Percentiles rank a stretch among this genome's conserved stretches.
phyloP scores from a whole-genome alignment of 257 asterid species.

The Verbascum thapsus region DNA sequence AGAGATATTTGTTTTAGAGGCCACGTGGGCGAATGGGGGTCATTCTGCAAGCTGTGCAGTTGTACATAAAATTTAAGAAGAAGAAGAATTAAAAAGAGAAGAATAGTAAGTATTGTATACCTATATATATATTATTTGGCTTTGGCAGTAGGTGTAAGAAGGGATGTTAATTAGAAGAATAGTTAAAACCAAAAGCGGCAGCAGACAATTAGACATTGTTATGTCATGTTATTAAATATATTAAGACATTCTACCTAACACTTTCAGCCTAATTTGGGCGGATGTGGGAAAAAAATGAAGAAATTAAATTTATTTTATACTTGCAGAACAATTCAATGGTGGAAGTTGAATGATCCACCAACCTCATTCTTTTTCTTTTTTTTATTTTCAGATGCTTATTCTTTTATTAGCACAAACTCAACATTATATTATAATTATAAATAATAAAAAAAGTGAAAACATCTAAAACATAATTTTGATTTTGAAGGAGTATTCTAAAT shows the following conservation, averaged over 20 bases:
- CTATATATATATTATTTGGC: too few species aligned
- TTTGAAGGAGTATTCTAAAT: too few species aligned
- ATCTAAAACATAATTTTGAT: too few species aligned
- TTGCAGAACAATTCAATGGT: slow-evolving; percentile 34
- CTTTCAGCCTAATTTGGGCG: slow-evolving; percentile 26
- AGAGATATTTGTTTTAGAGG: background rate
- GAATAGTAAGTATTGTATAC: too few species aligned
- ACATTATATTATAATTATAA: too few species aligned
- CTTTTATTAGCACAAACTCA: slow-evolving; percentile 6
- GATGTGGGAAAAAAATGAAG: slow-evolving; percentile 22
- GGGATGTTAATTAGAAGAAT: too few species aligned
- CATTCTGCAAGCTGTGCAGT: slow-evolving; percentile 23
- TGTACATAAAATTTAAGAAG: too few species aligned
- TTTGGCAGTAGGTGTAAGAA: too few species aligned
- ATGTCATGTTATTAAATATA: background rate
- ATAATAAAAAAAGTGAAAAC: too few species aligned
- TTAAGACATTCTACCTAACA: slow-evolving; percentile 40
- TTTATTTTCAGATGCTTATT: slow-evolving; percentile 14
- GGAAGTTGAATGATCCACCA: slow-evolving; percentile 42
- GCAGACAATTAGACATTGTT: slow-evolving; percentile 18
- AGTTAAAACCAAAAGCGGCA: too few species aligned
- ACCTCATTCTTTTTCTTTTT: slow-evolving; percentile 9
- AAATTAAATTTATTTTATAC: slow-evolving; percentile 29
- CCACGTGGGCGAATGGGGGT: slow-evolving; percentile 54
- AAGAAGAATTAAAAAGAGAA: too few species aligned